phyloP scores from a whole-genome alignment of 2,329 filamentous ascomycete species.

The Zalaria obscura region DNA sequence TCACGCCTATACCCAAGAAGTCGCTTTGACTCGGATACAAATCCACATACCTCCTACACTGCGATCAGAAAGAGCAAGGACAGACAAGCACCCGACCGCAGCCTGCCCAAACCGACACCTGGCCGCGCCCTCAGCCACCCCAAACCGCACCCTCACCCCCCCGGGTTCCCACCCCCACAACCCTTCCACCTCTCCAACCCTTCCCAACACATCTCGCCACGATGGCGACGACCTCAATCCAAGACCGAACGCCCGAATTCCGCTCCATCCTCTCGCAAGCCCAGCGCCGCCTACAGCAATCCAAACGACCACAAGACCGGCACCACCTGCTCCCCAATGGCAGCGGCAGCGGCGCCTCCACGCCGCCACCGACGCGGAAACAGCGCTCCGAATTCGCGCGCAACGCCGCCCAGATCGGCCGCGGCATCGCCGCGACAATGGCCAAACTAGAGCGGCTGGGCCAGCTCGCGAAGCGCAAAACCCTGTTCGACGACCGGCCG shows the following conservation, averaged over 20 bases:
- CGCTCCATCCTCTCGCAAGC: slow-evolving; percentile 77
- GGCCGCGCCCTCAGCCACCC: neutral
- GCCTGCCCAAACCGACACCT: neutral
- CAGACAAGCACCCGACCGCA: too few species aligned
- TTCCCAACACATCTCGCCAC: neutral
- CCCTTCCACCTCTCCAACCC: neutral
- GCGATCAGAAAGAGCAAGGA: too few species aligned
- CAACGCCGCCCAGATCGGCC: slow-evolving; percentile 79
- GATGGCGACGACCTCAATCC: slow-evolving; percentile 52
- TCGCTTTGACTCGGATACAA: too few species aligned
- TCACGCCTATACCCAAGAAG: too few species aligned
- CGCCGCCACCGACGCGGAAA: slow-evolving; percentile 16
- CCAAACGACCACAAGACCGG: slow-evolving; percentile 60
- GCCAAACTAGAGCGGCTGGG: slow-evolving; percentile 88
- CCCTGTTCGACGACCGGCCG: slow-evolving; percentile 89
- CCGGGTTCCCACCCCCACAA: neutral
- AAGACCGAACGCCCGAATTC: slow-evolving; percentile 95
- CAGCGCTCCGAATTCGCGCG: slow-evolving; percentile 81
- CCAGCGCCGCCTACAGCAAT: slow-evolving; percentile 50
- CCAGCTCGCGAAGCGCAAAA: slow-evolving; percentile 88
- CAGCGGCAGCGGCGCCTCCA: slow-evolving; percentile 9
- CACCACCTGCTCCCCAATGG: slow-evolving; percentile 54
- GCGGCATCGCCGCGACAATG: slow-evolving; percentile 84
- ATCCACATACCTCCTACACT: too few species aligned
- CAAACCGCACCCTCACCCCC: neutral